Base-by-base conservation (phyloP, 164 flowering plant species). In the Platanus orientalis region DNA sequence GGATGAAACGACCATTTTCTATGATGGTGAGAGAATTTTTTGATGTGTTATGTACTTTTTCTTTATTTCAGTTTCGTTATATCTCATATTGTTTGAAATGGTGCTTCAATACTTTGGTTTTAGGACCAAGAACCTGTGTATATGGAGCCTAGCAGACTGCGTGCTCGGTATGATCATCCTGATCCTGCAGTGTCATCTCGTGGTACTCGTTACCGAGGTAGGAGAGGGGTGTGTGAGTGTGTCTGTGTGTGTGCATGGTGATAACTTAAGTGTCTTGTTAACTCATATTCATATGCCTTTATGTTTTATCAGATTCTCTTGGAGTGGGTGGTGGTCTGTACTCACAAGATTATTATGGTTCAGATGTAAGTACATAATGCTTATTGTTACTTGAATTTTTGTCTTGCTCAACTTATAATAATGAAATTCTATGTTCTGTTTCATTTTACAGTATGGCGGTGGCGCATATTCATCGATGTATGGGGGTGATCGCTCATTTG, bases 81-180 rank as follows among this genome's bases (percentile, higher is more conserved):
- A 39, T 30, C 28, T 16, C 57, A 55, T 47, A 12, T 52, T 60
- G 29, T 42, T 36, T 42, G 34, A 30, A 29, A 40, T 32, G 29
- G 50, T 51, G 32, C n/a, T 20, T 45, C 10, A 56, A 29, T 25
- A 19, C 58, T 14, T 53, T 61, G 65, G 26, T 30, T 69, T 65
- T 64, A 81, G 85, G 81, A 79, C 27, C 81, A 69, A 51, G 85
- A 84, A 54, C 78, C 85, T 63, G 81, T 76, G 54, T 80, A 76
- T 53, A 42, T 71, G 61, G 91, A 83, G 71, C 81, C 84, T 49
- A 78, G 79, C 62, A 72, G 89, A 39, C 17, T 64, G 62, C 84
- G 86, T 10, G 83, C 88, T 14, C 83, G 95, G 10, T 60, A 78
- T 60, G 86, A 83, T 72, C 67, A 80, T 58, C 40, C 84, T 65